These are phyloP conservation scores for Elaeis oleifera DNA, from an alignment of 202 grass and related monocot species.

Conservation along the genomic window DNA sequence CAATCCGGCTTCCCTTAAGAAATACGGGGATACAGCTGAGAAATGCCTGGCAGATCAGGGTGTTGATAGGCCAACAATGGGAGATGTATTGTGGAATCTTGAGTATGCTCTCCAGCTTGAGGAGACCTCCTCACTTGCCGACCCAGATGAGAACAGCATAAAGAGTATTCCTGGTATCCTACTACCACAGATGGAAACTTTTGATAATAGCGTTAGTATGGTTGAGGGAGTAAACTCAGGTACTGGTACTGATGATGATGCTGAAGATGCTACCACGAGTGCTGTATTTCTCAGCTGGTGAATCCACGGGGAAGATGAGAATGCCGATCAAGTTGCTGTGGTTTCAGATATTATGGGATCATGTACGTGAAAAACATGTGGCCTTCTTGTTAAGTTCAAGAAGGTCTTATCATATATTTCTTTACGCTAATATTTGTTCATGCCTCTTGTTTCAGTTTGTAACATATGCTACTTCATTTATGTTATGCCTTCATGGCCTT, in stretches of 20 bases:
- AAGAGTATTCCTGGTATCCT: conserved; percentile 20
- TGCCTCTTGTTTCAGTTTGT: conserved; percentile 7
- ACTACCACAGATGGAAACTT: conserved; percentile 10
- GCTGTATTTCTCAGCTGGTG: conserved; percentile 29
- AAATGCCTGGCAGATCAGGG: conserved; percentile 21
- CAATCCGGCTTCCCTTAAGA: conserved; percentile 10
- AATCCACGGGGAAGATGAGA: conserved; percentile 24
- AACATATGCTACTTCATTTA: conserved; percentile 3
- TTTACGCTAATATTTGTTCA: neutral
- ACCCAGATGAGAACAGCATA: conserved; percentile 30
- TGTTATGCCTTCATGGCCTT: neutral
- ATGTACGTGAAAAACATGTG: neutral
- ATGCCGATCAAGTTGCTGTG: neutral
- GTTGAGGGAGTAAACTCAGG: conserved; percentile 1
- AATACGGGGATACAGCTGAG: conserved; percentile 16
- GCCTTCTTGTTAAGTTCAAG: neutral
- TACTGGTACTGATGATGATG: conserved; percentile 3
- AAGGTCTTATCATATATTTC: conserved; percentile 1
- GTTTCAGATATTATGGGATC: neutral
- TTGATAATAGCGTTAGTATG: conserved; percentile 15
- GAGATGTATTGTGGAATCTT: conserved; percentile 18
- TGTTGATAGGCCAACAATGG: conserved; percentile 16
- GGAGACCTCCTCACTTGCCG: conserved; percentile 25
- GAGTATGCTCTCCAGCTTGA: conserved; percentile 22
- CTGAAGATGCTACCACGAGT: conserved; percentile 18